Percentiles rank a stretch among this genome's conserved stretches.
These are phyloP conservation scores for Pseudotulostoma volvatum DNA, from an alignment of 495 filamentous ascomycete species.

Conservation along the genomic window DNA sequence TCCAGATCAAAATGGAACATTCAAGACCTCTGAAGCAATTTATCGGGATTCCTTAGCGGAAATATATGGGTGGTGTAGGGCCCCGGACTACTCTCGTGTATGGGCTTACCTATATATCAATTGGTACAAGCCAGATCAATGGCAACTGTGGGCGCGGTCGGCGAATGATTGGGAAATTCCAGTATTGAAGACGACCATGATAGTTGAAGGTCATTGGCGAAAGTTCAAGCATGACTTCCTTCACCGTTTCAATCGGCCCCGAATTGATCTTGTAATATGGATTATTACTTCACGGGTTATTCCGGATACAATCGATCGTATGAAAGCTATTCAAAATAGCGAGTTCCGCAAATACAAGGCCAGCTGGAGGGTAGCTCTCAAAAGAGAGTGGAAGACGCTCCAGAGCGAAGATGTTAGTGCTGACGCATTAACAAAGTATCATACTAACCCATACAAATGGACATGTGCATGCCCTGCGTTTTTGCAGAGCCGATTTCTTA, in stretches of 20 bases:
- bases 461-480: slow-evolving; percentile 1
- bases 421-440: background rate
- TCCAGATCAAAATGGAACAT: too few species aligned
- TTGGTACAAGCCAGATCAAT: slow-evolving; percentile 1
- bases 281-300: background rate
- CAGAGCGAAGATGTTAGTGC: background rate
- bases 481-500: slow-evolving; percentile 2
- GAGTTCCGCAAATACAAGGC: background rate
- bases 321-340: background rate
- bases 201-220: background rate
- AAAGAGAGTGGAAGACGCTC: slow-evolving; percentile 1
- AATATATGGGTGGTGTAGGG: background rate
- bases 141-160: background rate
- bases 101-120: background rate
- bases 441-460: slow-evolving; percentile 3
- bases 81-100: background rate
- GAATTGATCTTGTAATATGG: background rate
- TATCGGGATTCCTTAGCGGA: background rate
- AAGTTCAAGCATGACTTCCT: background rate
- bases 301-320: background rate
- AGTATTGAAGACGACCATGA: background rate
- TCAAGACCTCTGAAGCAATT: background rate
- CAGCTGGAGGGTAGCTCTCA: slow-evolving; percentile 1
- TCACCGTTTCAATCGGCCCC: background rate
- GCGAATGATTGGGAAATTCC: background rate